Base-by-base conservation (phyloP, 2,329 filamentous ascomycete species). In the Cytospora paraplurivora region DNA sequence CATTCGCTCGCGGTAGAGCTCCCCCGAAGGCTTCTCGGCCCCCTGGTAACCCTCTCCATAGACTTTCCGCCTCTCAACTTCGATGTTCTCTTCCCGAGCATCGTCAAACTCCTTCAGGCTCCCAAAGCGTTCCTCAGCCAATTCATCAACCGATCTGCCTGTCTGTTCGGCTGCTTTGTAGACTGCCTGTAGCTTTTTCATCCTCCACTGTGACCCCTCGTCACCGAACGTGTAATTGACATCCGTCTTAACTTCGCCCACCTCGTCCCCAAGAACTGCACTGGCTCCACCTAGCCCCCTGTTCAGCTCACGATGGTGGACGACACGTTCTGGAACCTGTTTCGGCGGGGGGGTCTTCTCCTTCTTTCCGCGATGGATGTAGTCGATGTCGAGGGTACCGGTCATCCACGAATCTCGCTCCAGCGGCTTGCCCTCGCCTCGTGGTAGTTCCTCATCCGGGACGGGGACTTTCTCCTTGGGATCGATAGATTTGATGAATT, bases 321-420 rank as follows among this genome's bases (percentile, higher is more conserved):
- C 81, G 58, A 88, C 86, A 58, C 91, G 84, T 60, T 88, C 85
- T 12, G 89, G 87, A 59, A 88, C 87, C 17, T 85, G 78, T 68
- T 77, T 84, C 62, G 77, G 79, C 44, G 76, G 78, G 19, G 77
- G 79, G 44, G 78, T 78, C 68, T 87, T 87, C 7, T 78, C 74
- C 65, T 86, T 86, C 66, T 83, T 82, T 4, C 78, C 79, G 65
- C 85, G 82, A 72, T 91, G 85, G 57, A 92, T 83, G 73, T 96
- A 97, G 72, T 98, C 93, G 63, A 98, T 81, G 59, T 93, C 89
- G 41, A 96, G 77, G 0, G 89, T 87, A 0, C 89, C 89, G 65
- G 93, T 89, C 95, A 99, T 99, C 93, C 96, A 99, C 0, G 90
- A 86, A 75, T 98, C 95, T 67, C 96, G 86, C 68, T 88, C 83